Conservation (phyloP, 805 yeast species). For the Pichia kluyveri region DNA sequence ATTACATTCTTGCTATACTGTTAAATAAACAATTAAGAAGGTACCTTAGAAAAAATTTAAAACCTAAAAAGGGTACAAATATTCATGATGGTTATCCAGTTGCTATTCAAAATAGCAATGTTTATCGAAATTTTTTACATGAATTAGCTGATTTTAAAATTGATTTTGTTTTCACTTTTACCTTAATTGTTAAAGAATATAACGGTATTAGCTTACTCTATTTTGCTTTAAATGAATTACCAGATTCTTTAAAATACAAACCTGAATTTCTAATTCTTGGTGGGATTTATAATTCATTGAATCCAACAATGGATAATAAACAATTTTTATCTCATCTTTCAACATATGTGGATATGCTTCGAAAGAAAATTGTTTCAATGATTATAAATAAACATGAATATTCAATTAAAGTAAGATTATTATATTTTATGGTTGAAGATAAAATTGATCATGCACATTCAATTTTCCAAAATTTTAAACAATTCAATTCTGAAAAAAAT, state of each 20-base stretch:
- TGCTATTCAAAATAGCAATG: background rate
- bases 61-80: background rate
- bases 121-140: background rate
- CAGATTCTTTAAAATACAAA: constrained; percentile 1
- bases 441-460: background rate
- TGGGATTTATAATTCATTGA: background rate
- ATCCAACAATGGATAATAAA: background rate
- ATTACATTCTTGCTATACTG: constrained; percentile 3
- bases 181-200: background rate
- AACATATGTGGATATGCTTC: background rate
- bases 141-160: background rate
- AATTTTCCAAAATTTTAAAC: background rate
- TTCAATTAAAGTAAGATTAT: background rate
- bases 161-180: constrained; percentile 7
- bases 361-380: background rate
- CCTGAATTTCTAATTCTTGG: constrained; percentile 5
- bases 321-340: background rate
- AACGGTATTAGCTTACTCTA: background rate
- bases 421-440: background rate
- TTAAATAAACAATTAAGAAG: constrained; percentile 4
- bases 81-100: background rate
- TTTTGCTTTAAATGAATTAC: constrained; percentile 4
- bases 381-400: constrained; percentile 7
- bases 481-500: background rate
- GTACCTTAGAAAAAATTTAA: constrained; percentile 1